Evolutionary conservation across 2,329 filamentous ascomycete species (phyloP), one percentile per base, ranked within the genome.

Genomic region (Aspergillus ochraceoroseus): DNA sequence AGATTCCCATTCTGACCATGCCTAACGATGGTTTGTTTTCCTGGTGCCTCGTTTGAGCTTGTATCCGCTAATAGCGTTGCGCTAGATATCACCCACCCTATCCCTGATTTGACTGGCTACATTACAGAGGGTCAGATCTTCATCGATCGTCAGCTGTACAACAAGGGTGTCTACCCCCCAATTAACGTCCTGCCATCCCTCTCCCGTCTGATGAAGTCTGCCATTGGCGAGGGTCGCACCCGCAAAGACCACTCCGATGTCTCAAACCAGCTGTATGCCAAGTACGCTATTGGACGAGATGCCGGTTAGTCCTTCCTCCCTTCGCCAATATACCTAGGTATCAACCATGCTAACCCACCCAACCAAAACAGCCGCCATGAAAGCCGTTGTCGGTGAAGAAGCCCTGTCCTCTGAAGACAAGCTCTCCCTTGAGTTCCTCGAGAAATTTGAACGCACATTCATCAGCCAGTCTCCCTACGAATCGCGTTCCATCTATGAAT

Each of bases 121-220:
- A 98, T 98, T 65, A 98, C 92, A 13, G 92, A 98, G 72, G 94
- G 92, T 28, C 92, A 98, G 70, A 95, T 98, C 63, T 96, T 94
- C 71, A 79, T 98, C 60, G 92, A 98, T 68, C 87, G 90, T 71
- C 82, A 85, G 62, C 76, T 98, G 38, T 68, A 88, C 76, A 98
- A 98, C 78, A 92, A 92, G 74, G 90, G 89, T 71, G 83, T 98
- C 71, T 95, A 95, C 75, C 92, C 92, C 38, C 92, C 92, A 13
- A 98, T 98, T 75, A 98, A 98, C 73, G 92, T 98, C 51, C 75
- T 98, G 47, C 92, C 92, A 15, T 98, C 92, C 32, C 83, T 98
- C 26, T 98, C 92, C 15, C 92, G 92, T 80, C 84, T 98, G 64
- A 98, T 98, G 92, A 98, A 98, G 72, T 98, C 92, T 61, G 92